Evolutionary conservation across 2,329 filamentous ascomycete species (phyloP), one percentile per base, ranked within the genome.

Genomic region (Colletotrichum echinochloae): DNA sequence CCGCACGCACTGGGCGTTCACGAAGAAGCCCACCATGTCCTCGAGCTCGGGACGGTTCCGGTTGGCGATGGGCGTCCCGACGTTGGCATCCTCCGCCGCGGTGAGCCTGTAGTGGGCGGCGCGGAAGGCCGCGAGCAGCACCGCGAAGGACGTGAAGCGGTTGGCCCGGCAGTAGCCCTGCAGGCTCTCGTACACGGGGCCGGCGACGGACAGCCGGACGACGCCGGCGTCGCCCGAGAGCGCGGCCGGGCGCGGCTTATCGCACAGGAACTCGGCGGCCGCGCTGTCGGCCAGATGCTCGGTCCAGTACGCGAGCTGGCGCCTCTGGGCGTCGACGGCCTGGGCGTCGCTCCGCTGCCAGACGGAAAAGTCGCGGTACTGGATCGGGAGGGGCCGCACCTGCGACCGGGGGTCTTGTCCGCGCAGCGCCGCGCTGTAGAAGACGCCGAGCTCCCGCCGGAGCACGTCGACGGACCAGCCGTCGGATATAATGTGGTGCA

Each of bases 401-500:
- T 55, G 28, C 16, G 68, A 66, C 1, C 74, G 35, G 1, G 72
- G 74, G 30, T 75, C 73, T 12, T 72, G n/a, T 5, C 33, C 65
- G 30, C 57, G 52, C n/a, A 73, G 11, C 1, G 72, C 74, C 51
- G 69, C 67, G 0, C 66, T 62, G 30, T 77, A 78, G 35, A 78
- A 73, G 1, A 44, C n/a, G 1, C 41, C 66, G 5, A 78, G 65
- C 16, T 78, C 77, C 2, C 37, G 62, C 1, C 66, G 63, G 0
- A 78, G 44, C 5, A 76, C 63, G 16, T 78, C 75, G 5, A 78
- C 59, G 1, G 77, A 78, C 77, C 77, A 78, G 0, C 77, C 77
- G 41, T 78, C 77, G 0, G 75, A 74, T 5, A 78, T 70, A 18
- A 77, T 77, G 20, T 78, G 77, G 37, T 78, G 77, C 74, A 78